Base-by-base conservation (phyloP, 495 filamentous ascomycete species). In the Podospora conica region DNA sequence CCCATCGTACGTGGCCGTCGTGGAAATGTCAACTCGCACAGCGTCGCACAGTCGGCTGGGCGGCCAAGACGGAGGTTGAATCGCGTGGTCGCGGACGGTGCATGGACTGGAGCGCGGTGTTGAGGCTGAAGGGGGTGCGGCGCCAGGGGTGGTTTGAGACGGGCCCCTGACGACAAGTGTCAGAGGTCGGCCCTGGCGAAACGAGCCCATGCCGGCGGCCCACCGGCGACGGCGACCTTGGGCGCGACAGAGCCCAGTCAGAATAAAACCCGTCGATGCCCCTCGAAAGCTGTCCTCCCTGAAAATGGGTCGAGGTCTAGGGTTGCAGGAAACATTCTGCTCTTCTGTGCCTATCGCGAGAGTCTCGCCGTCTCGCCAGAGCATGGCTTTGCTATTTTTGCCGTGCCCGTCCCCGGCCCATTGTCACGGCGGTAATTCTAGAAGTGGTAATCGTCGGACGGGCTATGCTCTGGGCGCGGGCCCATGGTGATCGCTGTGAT, bases 111-210 rank as follows among this genome's bases (percentile, higher is more conserved):
- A 64, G 65, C 55, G 29, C 12, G 28, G 57, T 61, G 71, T 72
- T 74, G 72, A 68, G 69, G 74, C 63, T 70, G 54, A 66, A 53
- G 60, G 22, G 33, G n/a, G 66, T 59, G 48, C 56, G 66, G 60
- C 61, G 63, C 64, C 27, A 28, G 56, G 65, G 60, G 73, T 68
- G 60, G 65, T 64, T 48, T 77, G 75, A 77, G 74, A 77, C 75
- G 25, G 67, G 68, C 67, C 69, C 73, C 70, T 72, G 75, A 77
- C 75, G 65, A 56, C 69, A 70, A 56, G 66, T 70, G 75, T 77
- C 72, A 68, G 74, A 75, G 73, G 69, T 67, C 66, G 58, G 70
- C 62, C 75, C 63, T 71, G 68, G 67, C 73, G 75, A 76, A 70
- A 76, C 74, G 61, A 58, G 67, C 64, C 69, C 53, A 15, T 58